Base-by-base conservation (phyloP, 208 protist genomes). In the Crithidia acanthocephali region DNA sequence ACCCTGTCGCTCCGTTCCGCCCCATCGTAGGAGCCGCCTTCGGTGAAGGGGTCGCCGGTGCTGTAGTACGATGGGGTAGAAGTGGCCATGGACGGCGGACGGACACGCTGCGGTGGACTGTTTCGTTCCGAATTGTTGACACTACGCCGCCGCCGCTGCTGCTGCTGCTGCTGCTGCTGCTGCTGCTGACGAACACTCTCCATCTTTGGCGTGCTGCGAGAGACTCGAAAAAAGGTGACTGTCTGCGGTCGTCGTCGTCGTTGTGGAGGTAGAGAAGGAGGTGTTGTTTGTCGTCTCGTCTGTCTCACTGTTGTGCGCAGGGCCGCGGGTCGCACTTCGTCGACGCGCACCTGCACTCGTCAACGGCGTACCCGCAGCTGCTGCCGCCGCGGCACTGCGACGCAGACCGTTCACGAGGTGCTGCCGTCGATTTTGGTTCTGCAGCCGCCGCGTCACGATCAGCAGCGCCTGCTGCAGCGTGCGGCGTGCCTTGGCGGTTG, bases 381-480 rank as follows among this genome's bases (percentile, higher is more conserved):
- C 53, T 8, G 40, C 13, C 10, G 50, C 48, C 10, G 35, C 61
- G 22, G 58, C 59, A 20, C 33, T 50, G 18, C 44, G 32, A 2
- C 61, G 37, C 1, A 68, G 32, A 5, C 28, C 61, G 4, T 52
- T 10, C 9, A 48, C 22, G 18, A 72, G 42, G 9, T 33, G 63
- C 50, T 59, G 30, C 11, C 63, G 47, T 4, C 66, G 68, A 22
- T 74, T 58, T 30, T 78, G 65, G 59, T 74, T 68, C 57, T 74
- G 75, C 33, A 82, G 64, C 0, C 72, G 72, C 5, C 61, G 76
- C n/a, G 76, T 75, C 16, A 82, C 81, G n/a, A 81, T 68, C 47
- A 86, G 48, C 13, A 86, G 69, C 35, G 72, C 76, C 25, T 66
- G 72, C 61, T 85, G 80, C 68, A 81, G 56, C 5, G 48, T 51